phyloP scores from a whole-genome alignment of 2,329 filamentous ascomycete genomes.

The Fusarium newnesense region DNA sequence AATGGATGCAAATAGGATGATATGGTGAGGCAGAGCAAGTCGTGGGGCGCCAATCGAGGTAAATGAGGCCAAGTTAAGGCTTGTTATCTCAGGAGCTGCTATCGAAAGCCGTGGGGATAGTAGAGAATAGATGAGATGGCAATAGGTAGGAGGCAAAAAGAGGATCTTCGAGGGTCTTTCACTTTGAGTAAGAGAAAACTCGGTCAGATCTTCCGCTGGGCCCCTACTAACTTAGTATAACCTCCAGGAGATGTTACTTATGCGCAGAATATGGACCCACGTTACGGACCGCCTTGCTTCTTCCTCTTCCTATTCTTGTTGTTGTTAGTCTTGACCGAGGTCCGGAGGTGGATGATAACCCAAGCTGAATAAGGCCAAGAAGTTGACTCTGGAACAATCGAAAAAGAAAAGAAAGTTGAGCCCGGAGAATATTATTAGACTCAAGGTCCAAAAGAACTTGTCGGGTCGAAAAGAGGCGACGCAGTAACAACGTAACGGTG shows the following conservation, averaged over 20 bases:
- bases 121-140: slow-evolving; percentile 20
- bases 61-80: slow-evolving; percentile 43
- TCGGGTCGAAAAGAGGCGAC: slow-evolving; percentile 39
- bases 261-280: slow-evolving; percentile 45
- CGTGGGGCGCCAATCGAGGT: slow-evolving; percentile 46
- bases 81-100: slow-evolving; percentile 32
- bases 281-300: slow-evolving; percentile 45
- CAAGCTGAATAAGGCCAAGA: slow-evolving; percentile 30
- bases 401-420: slow-evolving; percentile 44
- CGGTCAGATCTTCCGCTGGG: slow-evolving; percentile 35
- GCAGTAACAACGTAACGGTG: slow-evolving; percentile 35
- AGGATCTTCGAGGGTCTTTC: slow-evolving; percentile 33
- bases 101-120: slow-evolving; percentile 24
- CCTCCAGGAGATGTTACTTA: slow-evolving; percentile 36
- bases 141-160: slow-evolving; percentile 33
- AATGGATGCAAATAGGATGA: slow-evolving; percentile 49
- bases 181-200: slow-evolving; percentile 42
- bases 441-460: slow-evolving; percentile 14
- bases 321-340: slow-evolving; percentile 27
- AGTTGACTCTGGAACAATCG: slow-evolving; percentile 31
- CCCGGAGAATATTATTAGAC: slow-evolving; percentile 36
- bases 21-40: slow-evolving; percentile 48
- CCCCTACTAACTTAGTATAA: slow-evolving; percentile 33
- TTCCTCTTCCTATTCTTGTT: slow-evolving; percentile 10
- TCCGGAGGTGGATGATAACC: slow-evolving; percentile 24